A percentile compares a stretch with the other conserved stretches of the same genome.
Conservation (phyloP, 192 early-diverging fungal species). For the Thamnidium elegans region DNA sequence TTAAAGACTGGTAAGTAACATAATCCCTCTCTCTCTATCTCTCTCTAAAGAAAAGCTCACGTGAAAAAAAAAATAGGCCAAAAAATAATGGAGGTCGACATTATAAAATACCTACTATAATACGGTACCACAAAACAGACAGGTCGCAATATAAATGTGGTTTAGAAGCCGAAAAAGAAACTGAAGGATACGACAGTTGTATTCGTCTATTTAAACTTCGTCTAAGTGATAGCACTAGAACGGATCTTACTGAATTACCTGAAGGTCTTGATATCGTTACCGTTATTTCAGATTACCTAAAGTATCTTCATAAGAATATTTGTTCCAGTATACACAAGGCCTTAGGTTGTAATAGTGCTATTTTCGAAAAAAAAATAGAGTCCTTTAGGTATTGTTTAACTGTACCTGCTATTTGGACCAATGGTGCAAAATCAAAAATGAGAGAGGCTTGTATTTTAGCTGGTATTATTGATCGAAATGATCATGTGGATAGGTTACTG, state of each 20-base stretch:
- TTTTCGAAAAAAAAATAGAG: constrained; percentile 30
- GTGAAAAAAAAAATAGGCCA: no score
- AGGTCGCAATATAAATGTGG: no score
- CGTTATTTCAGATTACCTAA: constrained; percentile 51
- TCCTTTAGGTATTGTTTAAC: constrained; percentile 47
- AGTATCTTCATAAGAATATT: constrained; percentile 39
- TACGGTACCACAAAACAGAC: no score
- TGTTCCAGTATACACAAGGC: constrained; percentile 30
- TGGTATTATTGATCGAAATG: constrained; percentile 38
- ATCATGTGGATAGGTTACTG: constrained; percentile 43
- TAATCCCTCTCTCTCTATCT: no score
- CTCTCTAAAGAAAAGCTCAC: no score
- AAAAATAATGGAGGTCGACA: no score
- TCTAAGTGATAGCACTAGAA: no score
- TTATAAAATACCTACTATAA: no score
- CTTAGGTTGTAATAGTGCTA: constrained; percentile 18
- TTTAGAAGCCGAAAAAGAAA: no score
- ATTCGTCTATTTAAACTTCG: no score
- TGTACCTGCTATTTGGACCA: constrained; percentile 50
- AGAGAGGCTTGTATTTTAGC: constrained; percentile 45
- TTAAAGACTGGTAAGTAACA: no score
- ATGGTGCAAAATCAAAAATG: constrained; percentile 45
- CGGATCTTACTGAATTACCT: constrained; percentile 23
- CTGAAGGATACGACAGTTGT: no score
- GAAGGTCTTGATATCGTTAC: constrained; percentile 40